Evolutionary conservation across 768 basidiomycete species (phyloP).

Genomic region (Mrakia blollopis): DNA sequence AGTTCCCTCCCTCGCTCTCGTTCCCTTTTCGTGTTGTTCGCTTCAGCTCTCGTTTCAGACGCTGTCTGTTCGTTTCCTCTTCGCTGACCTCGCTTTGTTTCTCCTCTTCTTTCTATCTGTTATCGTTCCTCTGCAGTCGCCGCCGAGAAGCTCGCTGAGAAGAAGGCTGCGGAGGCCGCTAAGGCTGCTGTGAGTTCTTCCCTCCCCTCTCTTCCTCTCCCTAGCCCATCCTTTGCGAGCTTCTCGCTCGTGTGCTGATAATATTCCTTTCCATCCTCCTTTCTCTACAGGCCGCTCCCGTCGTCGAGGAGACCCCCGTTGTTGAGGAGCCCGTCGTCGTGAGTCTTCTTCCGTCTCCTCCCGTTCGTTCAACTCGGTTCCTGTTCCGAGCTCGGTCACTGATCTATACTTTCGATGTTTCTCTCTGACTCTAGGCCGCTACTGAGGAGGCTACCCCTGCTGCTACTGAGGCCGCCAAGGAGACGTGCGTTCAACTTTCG

Average conservation of each 20-base stretch:
- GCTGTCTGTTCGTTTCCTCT: neutral
- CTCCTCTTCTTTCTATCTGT: neutral
- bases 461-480: constrained; percentile 1
- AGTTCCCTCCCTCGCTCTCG: neutral
- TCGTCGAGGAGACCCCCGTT: neutral
- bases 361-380: no score
- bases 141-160: constrained; percentile 19
- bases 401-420: no score
- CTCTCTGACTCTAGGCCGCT: no score
- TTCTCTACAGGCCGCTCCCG: neutral
- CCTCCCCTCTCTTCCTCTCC: neutral
- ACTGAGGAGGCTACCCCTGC: constrained; percentile 2
- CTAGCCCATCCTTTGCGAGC: neutral
- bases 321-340: constrained; percentile 11
- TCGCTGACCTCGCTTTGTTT: no score
- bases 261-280: neutral
- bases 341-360: no score
- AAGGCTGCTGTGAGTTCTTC: neutral
- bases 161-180: constrained; percentile 6
- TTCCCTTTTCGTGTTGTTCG: neutral
- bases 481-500: neutral
- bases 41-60: neutral
- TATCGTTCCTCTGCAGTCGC: neutral
- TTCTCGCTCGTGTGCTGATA: neutral
- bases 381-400: no score